Base-by-base conservation (phyloP, 139 green algal genomes). In the Limnomonas spitsbergensis region DNA sequence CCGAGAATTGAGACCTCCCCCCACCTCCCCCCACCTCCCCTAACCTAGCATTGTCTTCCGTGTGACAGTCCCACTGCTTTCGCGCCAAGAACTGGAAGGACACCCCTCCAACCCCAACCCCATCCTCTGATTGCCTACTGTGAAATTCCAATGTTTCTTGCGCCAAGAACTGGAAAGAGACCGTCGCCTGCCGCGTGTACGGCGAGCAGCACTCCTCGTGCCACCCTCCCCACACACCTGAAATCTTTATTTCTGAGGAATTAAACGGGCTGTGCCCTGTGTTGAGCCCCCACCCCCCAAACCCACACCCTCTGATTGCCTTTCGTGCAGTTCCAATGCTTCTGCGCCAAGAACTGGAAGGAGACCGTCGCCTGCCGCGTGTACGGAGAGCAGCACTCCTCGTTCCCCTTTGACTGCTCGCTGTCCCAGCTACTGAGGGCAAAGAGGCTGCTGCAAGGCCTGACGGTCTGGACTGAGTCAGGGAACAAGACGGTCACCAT, bases 81-180 rank as follows among this genome's bases (percentile, higher is more conserved):
- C 85, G 82, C 79, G 70, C 79, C 40, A 78, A 80, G 47, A 84
- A 82, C 53, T 87, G 80, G 80, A 73, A 84, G 35, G 67, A 20
- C n/a, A n/a, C n/a, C n/a, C n/a, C n/a, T n/a, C n/a, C n/a, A n/a
- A n/a, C n/a, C n/a, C n/a, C n/a, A n/a, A n/a, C n/a, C n/a, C n/a
- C n/a, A n/a, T n/a, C n/a, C n/a, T n/a, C n/a, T n/a, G n/a, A n/a
- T n/a, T n/a, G n/a, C n/a, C n/a, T n/a, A n/a, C n/a, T n/a, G n/a
- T n/a, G n/a, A n/a, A 87, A 79, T 76, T 87, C 67, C 56, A 69
- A 9, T 87, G 82, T 72, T 85, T 80, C n/a, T 81, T 87, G 82
- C 79, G 70, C 79, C 40, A 78, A 80, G 47, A 84, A 82, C 53
- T 87, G 80, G 80, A 73, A 84, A 32, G 67, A 20, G 3, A 53